phyloP scores from a whole-genome alignment of 2,329 filamentous ascomycete genomes.

The Fusarium sp. region DNA sequence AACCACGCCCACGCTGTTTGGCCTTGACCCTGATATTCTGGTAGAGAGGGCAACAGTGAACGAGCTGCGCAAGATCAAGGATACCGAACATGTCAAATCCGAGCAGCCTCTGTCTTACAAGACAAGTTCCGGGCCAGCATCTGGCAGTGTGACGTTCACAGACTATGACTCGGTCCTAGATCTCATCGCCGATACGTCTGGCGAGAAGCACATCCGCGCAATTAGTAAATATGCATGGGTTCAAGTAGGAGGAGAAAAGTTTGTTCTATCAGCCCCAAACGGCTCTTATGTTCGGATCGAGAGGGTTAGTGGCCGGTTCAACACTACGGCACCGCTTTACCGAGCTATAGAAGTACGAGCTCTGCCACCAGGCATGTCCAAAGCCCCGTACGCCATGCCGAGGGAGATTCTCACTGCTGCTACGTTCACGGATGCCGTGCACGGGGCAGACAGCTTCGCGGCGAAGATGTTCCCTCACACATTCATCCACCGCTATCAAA shows the following conservation, averaged over 20 bases:
- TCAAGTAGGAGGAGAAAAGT: constrained; percentile 76
- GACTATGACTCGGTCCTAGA: constrained; percentile 95
- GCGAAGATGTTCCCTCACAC: constrained; percentile 72
- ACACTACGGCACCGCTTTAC: constrained; percentile 52
- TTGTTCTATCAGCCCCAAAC: constrained; percentile 75
- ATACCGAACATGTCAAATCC: constrained; percentile 54
- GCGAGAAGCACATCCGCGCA: constrained; percentile 81
- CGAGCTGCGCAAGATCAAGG: constrained; percentile 70
- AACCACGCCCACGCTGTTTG: constrained; percentile 92
- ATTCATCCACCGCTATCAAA: constrained; percentile 74
- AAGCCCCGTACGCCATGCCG: constrained; percentile 76
- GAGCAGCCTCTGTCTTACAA: constrained; percentile 30
- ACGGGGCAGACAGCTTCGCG: constrained; percentile 87
- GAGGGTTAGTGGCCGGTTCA: constrained; percentile 48
- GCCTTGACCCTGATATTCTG: constrained; percentile 85
- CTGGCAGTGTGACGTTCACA: constrained; percentile 77
- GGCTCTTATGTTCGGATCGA: constrained; percentile 73
- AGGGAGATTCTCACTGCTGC: constrained; percentile 74
- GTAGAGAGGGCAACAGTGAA: constrained; percentile 75
- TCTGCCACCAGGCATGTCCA: constrained; percentile 59
- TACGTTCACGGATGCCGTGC: constrained; percentile 81
- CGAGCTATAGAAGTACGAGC: constrained; percentile 63
- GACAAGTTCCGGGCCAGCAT: constrained; percentile 26
- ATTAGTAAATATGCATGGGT: constrained; percentile 88
- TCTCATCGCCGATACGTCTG: constrained; percentile 83